phyloP scores from a whole-genome alignment of 140 eudicot species.

The Bidens hawaiensis region DNA sequence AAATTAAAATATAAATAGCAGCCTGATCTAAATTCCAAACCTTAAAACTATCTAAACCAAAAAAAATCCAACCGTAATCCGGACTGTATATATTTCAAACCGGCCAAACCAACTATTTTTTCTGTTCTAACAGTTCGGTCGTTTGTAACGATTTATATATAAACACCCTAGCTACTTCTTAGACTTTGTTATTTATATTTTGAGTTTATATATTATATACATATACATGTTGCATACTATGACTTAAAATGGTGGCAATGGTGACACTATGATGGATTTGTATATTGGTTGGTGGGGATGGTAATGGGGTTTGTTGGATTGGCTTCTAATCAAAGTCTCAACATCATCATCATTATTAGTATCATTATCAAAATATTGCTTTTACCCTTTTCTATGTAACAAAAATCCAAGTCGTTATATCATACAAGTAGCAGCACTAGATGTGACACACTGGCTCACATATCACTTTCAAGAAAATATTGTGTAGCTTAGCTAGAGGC shows the following conservation, averaged over 20 bases:
- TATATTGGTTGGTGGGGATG: constrained; percentile 29
- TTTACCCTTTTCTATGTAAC: constrained; percentile 21
- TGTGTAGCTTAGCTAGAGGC: not conserved
- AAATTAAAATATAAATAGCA: too few species aligned
- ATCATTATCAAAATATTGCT: constrained; percentile 20
- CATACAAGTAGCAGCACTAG: constrained; percentile 3
- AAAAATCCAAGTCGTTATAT: constrained; percentile 27
- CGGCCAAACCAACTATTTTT: too few species aligned
- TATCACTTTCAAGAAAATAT: constrained; percentile 10
- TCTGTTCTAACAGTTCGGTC: too few species aligned
- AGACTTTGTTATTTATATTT: not conserved
- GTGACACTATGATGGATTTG: constrained; percentile 32
- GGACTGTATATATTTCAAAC: too few species aligned
- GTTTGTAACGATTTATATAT: not conserved
- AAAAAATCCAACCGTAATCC: too few species aligned
- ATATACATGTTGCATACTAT: constrained; percentile 3
- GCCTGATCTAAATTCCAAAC: too few species aligned
- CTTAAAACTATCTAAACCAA: too few species aligned
- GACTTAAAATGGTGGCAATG: constrained; percentile 34
- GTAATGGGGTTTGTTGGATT: constrained; percentile 34
- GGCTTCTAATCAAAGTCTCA: constrained; percentile 36
- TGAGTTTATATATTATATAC: too few species aligned
- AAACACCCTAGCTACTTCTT: not conserved
- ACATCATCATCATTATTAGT: constrained; percentile 12
- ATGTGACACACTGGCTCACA: not conserved